Evolutionary conservation across 306 rosid species (phyloP).

Genomic region (Hylodesmum podocarpum): DNA sequence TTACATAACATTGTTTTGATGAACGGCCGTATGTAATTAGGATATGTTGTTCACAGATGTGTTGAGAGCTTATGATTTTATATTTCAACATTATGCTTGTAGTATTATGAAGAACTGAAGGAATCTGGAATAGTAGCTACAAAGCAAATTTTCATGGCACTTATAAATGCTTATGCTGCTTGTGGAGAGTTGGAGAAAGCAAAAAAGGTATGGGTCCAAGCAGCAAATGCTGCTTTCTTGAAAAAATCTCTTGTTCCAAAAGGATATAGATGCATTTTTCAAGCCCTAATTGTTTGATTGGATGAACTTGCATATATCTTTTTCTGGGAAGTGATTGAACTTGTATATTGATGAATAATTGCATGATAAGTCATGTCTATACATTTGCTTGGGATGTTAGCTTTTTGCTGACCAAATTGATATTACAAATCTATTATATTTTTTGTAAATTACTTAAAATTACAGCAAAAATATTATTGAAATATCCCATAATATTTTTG

Average conservation of each 20-base stretch:
- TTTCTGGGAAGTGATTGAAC: background rate
- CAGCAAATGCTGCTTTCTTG: conserved; percentile 21
- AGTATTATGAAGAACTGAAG: conserved; percentile 68
- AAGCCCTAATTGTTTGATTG: background rate
- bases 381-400: background rate
- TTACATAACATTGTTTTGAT: conserved; percentile 1
- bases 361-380: conserved; percentile 7
- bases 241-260: background rate
- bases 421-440: conserved; percentile 3
- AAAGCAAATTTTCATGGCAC: conserved; percentile 60
- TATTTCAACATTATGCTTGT: conserved; percentile 39
- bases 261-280: background rate
- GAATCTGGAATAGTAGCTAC: conserved; percentile 40
- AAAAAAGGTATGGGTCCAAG: conserved; percentile 58
- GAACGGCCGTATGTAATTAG: background rate
- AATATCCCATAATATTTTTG: no score
- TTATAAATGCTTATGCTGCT: conserved; percentile 64
- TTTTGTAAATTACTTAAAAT: background rate
- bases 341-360: background rate
- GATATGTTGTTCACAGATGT: background rate
- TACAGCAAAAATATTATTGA: background rate
- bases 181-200: conserved; percentile 78
- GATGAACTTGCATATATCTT: background rate
- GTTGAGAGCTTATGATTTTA: background rate
- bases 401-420: background rate